These are phyloP conservation scores for Knoxdaviesia capensis DNA, from an alignment of 2,329 filamentous ascomycete genomes.

Conservation along the genomic window DNA sequence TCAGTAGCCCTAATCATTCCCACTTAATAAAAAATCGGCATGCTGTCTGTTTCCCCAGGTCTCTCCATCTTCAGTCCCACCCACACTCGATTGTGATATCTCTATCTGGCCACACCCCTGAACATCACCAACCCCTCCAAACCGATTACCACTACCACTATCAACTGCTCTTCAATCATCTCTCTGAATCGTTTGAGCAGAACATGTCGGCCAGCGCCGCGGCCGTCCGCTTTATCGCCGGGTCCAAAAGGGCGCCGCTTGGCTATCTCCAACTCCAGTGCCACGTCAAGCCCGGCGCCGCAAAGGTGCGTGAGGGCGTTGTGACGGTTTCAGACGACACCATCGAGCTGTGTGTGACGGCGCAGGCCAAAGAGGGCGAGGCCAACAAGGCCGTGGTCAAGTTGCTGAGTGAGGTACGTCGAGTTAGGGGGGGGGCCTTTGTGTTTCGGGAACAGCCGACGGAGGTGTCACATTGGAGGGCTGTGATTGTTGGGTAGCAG, in stretches of 20 bases:
- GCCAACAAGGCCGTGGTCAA: slow-evolving; percentile 46
- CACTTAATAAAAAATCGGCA: too few relatives aligned
- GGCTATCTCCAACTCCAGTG: slow-evolving; percentile 39
- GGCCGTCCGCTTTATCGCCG: slow-evolving; percentile 19
- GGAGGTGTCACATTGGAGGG: background rate
- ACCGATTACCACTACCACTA: too few relatives aligned
- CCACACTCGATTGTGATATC: too few relatives aligned
- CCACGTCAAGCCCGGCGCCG: slow-evolving; percentile 46
- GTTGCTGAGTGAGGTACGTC: slow-evolving; percentile 36
- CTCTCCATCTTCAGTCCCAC: too few relatives aligned
- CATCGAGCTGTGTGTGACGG: slow-evolving; percentile 45
- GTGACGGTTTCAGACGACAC: slow-evolving; percentile 29
- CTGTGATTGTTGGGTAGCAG: background rate
- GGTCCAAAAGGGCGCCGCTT: slow-evolving; percentile 22
- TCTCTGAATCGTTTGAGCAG: background rate
- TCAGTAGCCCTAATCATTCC: too few relatives aligned
- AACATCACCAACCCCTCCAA: too few relatives aligned
- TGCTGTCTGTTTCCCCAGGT: too few relatives aligned
- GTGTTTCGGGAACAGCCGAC: background rate
- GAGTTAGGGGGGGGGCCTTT: background rate
- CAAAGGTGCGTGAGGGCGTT: slow-evolving; percentile 40
- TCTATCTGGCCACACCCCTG: too few relatives aligned
- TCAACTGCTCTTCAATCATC: too few relatives aligned
- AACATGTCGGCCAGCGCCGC: slow-evolving; percentile 1
- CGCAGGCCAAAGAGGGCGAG: slow-evolving; percentile 44